Percentiles rank a stretch among this genome's conserved stretches.
phyloP scores from a whole-genome alignment of 257 asterid genomes.

The Solanum pinnatisectum region DNA sequence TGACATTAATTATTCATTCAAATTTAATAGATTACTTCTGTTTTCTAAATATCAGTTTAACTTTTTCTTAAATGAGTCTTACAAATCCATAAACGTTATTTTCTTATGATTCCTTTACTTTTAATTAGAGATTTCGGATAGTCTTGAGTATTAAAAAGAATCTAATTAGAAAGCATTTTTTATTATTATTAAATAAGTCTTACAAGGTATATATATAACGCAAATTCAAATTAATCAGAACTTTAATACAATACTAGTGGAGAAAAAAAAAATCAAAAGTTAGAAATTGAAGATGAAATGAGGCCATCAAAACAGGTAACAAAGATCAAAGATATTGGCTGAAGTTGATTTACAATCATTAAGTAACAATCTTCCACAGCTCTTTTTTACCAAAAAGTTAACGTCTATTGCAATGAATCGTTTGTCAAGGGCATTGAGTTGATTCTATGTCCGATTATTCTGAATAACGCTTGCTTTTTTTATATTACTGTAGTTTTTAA shows the following conservation, averaged over 20 bases:
- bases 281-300: neutral
- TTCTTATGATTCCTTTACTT: neutral
- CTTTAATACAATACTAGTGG: neutral
- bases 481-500: too few relatives aligned
- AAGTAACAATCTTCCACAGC: neutral
- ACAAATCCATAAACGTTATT: accelerated
- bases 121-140: neutral
- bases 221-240: neutral
- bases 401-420: neutral
- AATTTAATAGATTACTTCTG: neutral
- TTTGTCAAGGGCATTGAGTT: neutral
- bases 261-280: neutral
- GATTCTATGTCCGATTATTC: neutral
- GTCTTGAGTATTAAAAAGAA: neutral
- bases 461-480: neutral
- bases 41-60: neutral
- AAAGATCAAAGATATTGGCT: neutral
- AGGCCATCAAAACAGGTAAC: neutral
- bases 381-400: neutral
- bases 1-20: neutral
- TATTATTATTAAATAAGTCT: too few relatives aligned
- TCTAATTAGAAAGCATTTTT: neutral
- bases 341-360: neutral
- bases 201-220: too few relatives aligned
- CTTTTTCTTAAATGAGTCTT: neutral